Evolutionary conservation across 768 basidiomycete species (phyloP).

Genomic region (Pulveroboletus frians): DNA sequence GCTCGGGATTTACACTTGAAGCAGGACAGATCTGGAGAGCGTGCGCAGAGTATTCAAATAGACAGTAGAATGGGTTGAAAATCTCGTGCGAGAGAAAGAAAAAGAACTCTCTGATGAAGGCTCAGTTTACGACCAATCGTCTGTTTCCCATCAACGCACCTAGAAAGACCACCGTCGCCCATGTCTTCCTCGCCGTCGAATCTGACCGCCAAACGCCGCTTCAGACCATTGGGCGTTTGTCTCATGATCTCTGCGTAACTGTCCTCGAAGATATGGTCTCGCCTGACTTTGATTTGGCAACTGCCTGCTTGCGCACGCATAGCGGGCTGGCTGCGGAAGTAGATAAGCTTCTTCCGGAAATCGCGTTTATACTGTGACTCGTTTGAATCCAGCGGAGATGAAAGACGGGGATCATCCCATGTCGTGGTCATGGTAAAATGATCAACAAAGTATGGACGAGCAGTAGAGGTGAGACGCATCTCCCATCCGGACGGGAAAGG

Average conservation of each 20-base stretch:
- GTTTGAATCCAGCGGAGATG: conserved; percentile 91
- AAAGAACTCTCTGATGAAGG: too few relatives aligned
- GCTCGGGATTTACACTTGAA: too few relatives aligned
- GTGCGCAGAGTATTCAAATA: too few relatives aligned
- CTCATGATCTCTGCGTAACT: conserved; percentile 55
- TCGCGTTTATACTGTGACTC: conserved; percentile 99
- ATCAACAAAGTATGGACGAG: conserved; percentile 98
- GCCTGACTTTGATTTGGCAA: conserved; percentile 96
- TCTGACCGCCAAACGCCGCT: conserved; percentile 28
- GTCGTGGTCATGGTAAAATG: conserved; percentile 99
- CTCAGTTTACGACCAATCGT: too few relatives aligned
- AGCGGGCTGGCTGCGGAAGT: conserved; percentile 98
- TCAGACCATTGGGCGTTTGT: too few relatives aligned
- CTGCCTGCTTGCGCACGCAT: conserved; percentile 98
- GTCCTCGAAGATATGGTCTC: conserved; percentile 99
- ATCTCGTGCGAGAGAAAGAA: too few relatives aligned
- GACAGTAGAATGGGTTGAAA: too few relatives aligned
- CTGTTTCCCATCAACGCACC: too few relatives aligned
- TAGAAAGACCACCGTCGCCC: conserved; percentile 37
- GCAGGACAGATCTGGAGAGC: too few relatives aligned
- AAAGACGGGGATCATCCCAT: conserved; percentile 97
- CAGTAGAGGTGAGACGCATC: conserved; percentile 97
- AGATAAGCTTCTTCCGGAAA: conserved; percentile 98
- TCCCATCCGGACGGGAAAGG: conserved; percentile 99
- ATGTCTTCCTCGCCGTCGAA: conserved; percentile 37